Conservation (phyloP, 2,329 filamentous ascomycete species). For the Rhexocercosporidium sp. region DNA sequence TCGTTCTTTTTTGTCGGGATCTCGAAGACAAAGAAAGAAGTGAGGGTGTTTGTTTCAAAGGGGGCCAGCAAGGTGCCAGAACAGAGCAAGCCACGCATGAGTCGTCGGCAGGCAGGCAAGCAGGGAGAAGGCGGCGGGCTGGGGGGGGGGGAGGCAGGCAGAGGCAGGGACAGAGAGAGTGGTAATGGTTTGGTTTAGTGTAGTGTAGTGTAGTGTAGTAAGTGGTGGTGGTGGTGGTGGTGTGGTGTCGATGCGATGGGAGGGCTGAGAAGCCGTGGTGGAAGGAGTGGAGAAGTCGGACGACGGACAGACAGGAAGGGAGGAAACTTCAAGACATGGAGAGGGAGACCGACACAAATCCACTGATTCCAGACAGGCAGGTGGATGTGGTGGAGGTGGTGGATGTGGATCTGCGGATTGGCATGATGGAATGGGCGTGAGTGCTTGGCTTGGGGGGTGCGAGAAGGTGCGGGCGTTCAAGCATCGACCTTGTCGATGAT, state of each 20-base stretch:
- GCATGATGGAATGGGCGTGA: constrained; percentile 18
- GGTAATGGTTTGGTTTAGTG: not conserved
- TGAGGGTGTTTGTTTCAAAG: constrained; percentile 16
- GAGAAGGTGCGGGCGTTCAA: constrained; percentile 13
- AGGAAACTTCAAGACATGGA: not conserved
- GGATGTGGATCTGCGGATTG: constrained; percentile 22
- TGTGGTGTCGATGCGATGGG: not conserved
- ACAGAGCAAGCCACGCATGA: constrained; percentile 10
- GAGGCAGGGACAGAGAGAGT: too few relatives aligned
- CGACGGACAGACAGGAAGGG: not conserved
- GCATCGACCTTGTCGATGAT: constrained; percentile 15
- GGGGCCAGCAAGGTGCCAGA: constrained; percentile 22
- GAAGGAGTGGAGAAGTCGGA: not conserved
- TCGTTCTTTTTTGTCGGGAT: constrained; percentile 7
- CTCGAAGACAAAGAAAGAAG: constrained; percentile 1
- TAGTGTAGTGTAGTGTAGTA: not conserved
- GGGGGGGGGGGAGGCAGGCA: not conserved
- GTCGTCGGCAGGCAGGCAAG: constrained; percentile 3
- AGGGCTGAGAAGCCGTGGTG: not conserved
- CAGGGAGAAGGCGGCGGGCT: not conserved
- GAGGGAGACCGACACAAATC: not conserved
- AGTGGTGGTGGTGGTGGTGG: not conserved
- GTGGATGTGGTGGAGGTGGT: constrained; percentile 7
- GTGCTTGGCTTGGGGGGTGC: not conserved
- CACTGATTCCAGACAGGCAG: constrained; percentile 4